Evolutionary conservation across 441 rosid genomes (phyloP).

Genomic region (Corymbia citriodora): DNA sequence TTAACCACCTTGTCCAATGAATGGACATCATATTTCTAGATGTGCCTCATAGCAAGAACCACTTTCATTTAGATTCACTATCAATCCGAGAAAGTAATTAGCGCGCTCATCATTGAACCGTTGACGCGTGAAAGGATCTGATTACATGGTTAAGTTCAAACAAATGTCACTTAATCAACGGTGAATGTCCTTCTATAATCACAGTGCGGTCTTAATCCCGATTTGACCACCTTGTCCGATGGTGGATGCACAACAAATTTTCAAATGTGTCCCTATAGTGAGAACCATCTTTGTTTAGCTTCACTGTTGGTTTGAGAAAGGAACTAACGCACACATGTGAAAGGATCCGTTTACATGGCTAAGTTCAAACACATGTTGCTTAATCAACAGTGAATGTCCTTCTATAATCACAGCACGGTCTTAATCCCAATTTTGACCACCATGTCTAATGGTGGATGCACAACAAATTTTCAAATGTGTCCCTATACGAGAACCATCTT

Average conservation of each 20-base stretch:
- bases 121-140: accelerated
- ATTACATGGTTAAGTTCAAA: neutral
- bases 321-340: neutral
- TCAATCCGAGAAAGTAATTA: neutral
- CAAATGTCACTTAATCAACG: neutral
- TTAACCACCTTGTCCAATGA: neutral
- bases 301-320: accelerated
- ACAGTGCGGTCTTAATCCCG: accelerated
- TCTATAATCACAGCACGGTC: accelerated
- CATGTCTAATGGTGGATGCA: neutral
- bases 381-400: neutral
- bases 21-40: neutral
- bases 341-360: neutral
- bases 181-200: too few species aligned
- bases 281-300: too few species aligned
- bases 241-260: neutral
- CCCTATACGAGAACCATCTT: accelerated
- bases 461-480: too few species aligned
- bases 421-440: accelerated
- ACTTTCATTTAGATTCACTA: accelerated
- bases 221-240: accelerated
- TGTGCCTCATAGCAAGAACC: neutral
- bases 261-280: accelerated
- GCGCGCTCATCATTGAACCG: accelerated
- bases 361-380: accelerated